A percentile compares a stretch with the other conserved stretches of the same genome.
These are phyloP conservation scores for Eustoma russellianum DNA, from an alignment of 257 asterid species.

Conservation along the genomic window DNA sequence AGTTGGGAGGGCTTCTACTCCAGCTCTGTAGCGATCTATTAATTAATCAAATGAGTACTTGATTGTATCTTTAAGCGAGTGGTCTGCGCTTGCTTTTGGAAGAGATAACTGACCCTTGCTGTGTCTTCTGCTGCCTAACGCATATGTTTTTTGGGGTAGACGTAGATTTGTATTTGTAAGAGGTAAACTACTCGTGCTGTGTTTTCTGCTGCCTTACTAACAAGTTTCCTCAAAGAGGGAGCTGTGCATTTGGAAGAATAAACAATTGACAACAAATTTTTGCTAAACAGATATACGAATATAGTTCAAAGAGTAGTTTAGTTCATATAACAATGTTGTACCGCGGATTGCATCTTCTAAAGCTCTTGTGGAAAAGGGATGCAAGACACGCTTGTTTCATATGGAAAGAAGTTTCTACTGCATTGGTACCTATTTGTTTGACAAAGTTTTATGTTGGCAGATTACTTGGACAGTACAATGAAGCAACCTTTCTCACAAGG, in stretches of 20 bases:
- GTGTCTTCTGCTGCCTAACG: too few species aligned
- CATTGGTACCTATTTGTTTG: slow-evolving; percentile 1
- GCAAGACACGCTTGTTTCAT: background rate
- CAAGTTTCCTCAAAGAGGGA: too few species aligned
- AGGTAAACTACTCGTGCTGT: too few species aligned
- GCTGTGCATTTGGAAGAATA: too few species aligned
- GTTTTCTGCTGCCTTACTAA: too few species aligned
- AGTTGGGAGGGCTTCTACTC: background rate
- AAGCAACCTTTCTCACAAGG: background rate
- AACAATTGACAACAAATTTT: background rate
- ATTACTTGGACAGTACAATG: background rate
- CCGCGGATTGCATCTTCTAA: background rate
- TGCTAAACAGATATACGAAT: background rate
- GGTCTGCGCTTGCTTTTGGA: too few species aligned
- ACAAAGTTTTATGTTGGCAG: slow-evolving; percentile 1
- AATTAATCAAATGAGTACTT: background rate
- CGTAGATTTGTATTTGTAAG: too few species aligned
- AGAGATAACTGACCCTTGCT: too few species aligned
- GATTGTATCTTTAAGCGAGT: too few species aligned
- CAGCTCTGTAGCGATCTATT: background rate
- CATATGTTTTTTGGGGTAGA: too few species aligned
- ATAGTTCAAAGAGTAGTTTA: background rate
- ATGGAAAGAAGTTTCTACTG: background rate
- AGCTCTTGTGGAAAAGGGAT: background rate
- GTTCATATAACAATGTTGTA: background rate